Percentiles rank a stretch among this genome's conserved stretches.
Evolutionary conservation across 2,329 filamentous ascomycete species (phyloP).

Genomic region (Trichoderma afroharzianum): DNA sequence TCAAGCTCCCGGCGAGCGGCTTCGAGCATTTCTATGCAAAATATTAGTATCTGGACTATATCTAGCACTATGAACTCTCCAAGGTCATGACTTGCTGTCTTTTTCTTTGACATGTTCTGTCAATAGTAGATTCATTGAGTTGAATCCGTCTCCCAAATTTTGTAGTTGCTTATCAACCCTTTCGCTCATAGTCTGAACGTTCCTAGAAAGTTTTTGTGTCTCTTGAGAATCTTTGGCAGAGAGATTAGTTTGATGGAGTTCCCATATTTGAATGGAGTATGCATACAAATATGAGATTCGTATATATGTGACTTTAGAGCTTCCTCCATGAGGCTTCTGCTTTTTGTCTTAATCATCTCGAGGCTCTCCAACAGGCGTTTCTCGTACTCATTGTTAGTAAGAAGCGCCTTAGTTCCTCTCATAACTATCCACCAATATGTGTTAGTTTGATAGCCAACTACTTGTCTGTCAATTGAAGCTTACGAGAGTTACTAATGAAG

Average conservation of each 20-base stretch:
- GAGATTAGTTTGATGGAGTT: not conserved
- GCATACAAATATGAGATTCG: not conserved
- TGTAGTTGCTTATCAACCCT: not conserved
- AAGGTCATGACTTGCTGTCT: not conserved
- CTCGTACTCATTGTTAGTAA: not conserved
- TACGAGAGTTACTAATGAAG: not conserved
- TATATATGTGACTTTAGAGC: not conserved
- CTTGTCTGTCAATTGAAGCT: not conserved
- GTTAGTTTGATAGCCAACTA: not conserved
- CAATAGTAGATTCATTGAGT: not conserved
- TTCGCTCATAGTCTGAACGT: not conserved
- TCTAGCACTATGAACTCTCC: not conserved
- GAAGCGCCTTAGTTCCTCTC: not conserved
- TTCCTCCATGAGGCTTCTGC: not conserved
- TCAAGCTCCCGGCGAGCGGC: not conserved
- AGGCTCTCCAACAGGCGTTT: not conserved
- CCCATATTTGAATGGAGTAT: not conserved
- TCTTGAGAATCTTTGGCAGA: not conserved
- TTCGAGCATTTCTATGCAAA: not conserved
- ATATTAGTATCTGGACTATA: not conserved
- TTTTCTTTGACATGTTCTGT: not conserved
- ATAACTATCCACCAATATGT: not conserved
- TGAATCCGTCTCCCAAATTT: not conserved
- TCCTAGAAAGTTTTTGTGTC: not conserved
- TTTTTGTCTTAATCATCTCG: not conserved